phyloP scores from a whole-genome alignment of 106 monocot genomes.

The Allium sativum region DNA sequence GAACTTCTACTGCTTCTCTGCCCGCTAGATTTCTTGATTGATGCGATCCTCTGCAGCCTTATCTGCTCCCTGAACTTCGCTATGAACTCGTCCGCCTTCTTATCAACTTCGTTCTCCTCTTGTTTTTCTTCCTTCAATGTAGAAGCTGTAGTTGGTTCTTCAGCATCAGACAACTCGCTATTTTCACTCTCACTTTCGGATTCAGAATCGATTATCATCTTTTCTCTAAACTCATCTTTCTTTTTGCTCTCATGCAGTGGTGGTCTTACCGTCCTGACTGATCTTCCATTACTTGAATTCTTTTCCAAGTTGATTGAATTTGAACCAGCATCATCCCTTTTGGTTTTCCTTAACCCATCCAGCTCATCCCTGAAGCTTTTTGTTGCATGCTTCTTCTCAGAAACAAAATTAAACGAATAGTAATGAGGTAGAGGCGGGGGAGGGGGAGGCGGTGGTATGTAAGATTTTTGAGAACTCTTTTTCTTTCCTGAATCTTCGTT shows the following conservation, averaged over 20 bases:
- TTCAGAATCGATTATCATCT: constrained; percentile 28
- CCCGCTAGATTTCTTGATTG: constrained; percentile 63
- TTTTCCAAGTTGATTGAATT: not conserved
- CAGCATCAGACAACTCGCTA: not conserved
- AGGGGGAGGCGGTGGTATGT: constrained; percentile 18
- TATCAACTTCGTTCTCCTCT: constrained; percentile 82
- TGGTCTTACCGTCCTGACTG: constrained; percentile 21
- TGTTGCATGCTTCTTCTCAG: constrained; percentile 15
- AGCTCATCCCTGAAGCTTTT: constrained; percentile 58
- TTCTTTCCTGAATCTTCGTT: constrained; percentile 27
- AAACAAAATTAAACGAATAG: constrained; percentile 11
- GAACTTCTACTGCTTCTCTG: constrained; percentile 22
- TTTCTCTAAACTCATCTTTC: constrained; percentile 13
- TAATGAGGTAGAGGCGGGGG: constrained; percentile 43
- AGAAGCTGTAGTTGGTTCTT: not conserved
- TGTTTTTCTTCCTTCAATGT: constrained; percentile 14
- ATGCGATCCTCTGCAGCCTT: constrained; percentile 82
- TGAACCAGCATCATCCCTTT: not conserved
- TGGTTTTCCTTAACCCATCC: constrained; percentile 20
- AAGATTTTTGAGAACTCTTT: constrained; percentile 23
- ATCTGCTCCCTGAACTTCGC: constrained; percentile 97
- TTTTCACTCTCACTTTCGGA: constrained; percentile 9
- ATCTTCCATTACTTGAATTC: not conserved
- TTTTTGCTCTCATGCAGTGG: constrained; percentile 8
- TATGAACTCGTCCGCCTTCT: constrained; percentile 98